Percentiles rank a stretch among this genome's conserved stretches.
These are phyloP conservation scores for Flaveria floridana DNA, from an alignment of 140 eudicot genomes.

Conservation along the genomic window DNA sequence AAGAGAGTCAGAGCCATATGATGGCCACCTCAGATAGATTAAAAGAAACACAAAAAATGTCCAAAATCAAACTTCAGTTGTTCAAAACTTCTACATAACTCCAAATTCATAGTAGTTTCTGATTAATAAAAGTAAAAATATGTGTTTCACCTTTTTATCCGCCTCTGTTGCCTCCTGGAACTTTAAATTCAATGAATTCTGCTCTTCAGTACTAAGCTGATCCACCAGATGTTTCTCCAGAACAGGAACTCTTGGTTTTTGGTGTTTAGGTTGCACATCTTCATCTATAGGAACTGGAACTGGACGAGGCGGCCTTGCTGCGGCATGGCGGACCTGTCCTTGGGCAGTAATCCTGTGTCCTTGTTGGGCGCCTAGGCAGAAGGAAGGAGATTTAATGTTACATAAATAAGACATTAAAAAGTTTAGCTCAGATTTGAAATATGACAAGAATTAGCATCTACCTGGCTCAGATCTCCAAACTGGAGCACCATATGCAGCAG, in stretches of 20 bases:
- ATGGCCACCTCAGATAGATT: constrained; percentile 15
- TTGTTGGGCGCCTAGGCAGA: constrained; percentile 61
- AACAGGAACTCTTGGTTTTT: constrained; percentile 71
- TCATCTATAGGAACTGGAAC: constrained; percentile 73
- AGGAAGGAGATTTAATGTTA: constrained; percentile 16
- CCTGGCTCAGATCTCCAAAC: constrained; percentile 63
- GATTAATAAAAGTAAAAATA: neutral
- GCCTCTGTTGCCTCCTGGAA: constrained; percentile 89
- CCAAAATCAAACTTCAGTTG: neutral
- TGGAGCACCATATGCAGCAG: constrained; percentile 48
- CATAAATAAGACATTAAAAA: neutral
- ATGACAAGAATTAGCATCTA: constrained; percentile 27
- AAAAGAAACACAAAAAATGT: neutral
- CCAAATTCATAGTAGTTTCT: constrained; percentile 14
- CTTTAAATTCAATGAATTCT: constrained; percentile 67
- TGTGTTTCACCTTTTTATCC: constrained; percentile 63
- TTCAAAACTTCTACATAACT: constrained; percentile 2
- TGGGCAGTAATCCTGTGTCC: constrained; percentile 46
- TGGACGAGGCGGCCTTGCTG: constrained; percentile 68
- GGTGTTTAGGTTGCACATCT: constrained; percentile 53
- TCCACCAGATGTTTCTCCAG: constrained; percentile 85
- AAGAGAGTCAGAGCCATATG: neutral
- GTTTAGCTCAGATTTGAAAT: neutral
- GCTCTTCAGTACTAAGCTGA: constrained; percentile 92
- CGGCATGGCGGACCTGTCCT: constrained; percentile 46